Evolutionary conservation across 2,329 filamentous ascomycete species (phyloP).

Genomic region (Neofusicoccum laricinum): DNA sequence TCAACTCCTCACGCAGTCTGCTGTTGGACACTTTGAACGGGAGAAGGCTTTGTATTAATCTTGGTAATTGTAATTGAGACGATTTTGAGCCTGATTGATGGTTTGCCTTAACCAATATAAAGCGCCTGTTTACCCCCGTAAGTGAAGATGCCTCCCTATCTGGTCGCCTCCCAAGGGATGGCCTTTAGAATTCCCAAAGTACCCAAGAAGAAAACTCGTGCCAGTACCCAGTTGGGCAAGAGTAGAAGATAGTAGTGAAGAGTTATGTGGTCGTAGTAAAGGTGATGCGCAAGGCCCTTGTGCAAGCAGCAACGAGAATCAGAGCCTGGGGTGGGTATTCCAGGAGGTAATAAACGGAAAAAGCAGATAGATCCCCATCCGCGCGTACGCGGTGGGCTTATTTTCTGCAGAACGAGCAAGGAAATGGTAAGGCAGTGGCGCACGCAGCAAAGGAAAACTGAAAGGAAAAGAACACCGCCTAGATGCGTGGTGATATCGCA

Average conservation of each 20-base stretch:
- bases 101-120: slow-evolving; percentile 9
- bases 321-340: slow-evolving; percentile 8
- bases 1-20: no score
- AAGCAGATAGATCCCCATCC: not conserved
- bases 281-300: slow-evolving; percentile 4
- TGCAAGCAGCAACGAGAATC: slow-evolving; percentile 10
- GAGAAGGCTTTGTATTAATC: slow-evolving; percentile 5
- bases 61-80: not conserved
- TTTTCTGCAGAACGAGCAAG: not conserved
- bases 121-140: slow-evolving; percentile 2
- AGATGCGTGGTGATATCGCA: slow-evolving; percentile 17
- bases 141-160: not conserved
- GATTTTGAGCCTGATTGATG: not conserved
- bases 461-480: slow-evolving; percentile 11
- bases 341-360: slow-evolving; percentile 3
- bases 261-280: slow-evolving; percentile 4
- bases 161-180: slow-evolving; percentile 3
- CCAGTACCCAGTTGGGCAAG: slow-evolving; percentile 7
- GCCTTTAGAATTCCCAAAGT: slow-evolving; percentile 5
- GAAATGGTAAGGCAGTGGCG: slow-evolving; percentile 8
- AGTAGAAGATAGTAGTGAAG: slow-evolving; percentile 1
- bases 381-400: not conserved
- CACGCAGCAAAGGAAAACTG: slow-evolving; percentile 5
- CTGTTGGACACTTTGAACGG: not conserved
- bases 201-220: slow-evolving; percentile 10